These are phyloP conservation scores for Adansonia madagascariensis DNA, from an alignment of 441 rosid species.

Conservation along the genomic window DNA sequence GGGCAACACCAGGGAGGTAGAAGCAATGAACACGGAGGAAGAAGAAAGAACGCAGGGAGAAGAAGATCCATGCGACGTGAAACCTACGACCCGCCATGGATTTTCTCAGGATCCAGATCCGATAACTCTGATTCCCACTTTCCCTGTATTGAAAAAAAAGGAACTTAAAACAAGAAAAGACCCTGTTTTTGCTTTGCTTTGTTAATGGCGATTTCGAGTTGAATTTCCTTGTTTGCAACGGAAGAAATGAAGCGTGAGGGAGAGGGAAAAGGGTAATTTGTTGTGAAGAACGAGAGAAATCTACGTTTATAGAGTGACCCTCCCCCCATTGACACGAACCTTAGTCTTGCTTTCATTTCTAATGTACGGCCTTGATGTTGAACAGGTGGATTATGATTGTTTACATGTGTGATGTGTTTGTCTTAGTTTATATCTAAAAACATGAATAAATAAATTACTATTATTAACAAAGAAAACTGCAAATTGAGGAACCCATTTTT, in stretches of 20 bases:
- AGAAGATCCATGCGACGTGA: conserved; percentile 41
- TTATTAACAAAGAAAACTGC: neutral
- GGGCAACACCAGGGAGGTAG: conserved; percentile 96
- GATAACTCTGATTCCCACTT: conserved; percentile 17
- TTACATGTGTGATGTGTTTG: conserved; percentile 6
- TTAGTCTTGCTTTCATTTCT: neutral
- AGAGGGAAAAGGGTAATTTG: neutral
- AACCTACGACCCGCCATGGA: conserved; percentile 54
- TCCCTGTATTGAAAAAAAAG: neutral
- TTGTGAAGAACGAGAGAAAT: conserved; percentile 25
- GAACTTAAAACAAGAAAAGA: neutral
- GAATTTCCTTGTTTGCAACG: neutral
- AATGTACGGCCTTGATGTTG: neutral
- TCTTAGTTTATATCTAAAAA: neutral
- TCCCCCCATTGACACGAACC: neutral
- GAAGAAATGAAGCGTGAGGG: neutral
- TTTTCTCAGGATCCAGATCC: conserved; percentile 36
- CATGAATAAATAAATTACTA: neutral
- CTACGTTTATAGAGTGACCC: neutral
- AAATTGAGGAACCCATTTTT: neutral
- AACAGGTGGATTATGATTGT: neutral
- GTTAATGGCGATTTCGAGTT: neutral
- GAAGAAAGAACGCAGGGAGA: conserved; percentile 35
- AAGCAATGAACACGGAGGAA: conserved; percentile 51
- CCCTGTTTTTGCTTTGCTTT: neutral